Conservation (phyloP, 345 rosid species). For the Gossypium sturtianum region DNA sequence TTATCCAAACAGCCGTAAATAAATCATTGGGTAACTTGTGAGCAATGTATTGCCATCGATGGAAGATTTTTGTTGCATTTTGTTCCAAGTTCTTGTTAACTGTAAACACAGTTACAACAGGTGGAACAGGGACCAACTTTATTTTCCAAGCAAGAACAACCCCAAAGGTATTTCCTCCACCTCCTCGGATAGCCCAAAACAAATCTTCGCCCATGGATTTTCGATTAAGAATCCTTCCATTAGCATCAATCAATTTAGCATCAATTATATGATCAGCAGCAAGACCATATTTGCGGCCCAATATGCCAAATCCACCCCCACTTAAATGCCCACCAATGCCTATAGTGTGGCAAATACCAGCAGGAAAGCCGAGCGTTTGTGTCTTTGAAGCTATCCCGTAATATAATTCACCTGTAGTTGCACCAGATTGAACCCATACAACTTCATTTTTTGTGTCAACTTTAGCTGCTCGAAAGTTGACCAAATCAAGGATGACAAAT, state of each 20-base stretch:
- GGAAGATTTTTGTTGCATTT: not conserved
- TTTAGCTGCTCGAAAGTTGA: not conserved
- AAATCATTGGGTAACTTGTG: not conserved
- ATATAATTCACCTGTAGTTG: not conserved
- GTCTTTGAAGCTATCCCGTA: not conserved
- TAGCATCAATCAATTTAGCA: not conserved
- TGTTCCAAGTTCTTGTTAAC: not conserved
- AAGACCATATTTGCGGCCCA: not conserved
- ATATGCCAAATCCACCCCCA: not conserved
- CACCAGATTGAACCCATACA: constrained; percentile 4
- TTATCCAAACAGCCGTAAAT: not conserved
- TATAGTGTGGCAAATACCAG: not conserved
- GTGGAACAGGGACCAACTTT: not conserved
- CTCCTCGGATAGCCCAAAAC: constrained; percentile 12
- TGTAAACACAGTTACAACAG: not conserved
- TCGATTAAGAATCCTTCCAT: constrained; percentile 6
- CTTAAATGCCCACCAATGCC: constrained; percentile 4
- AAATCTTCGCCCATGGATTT: constrained; percentile 11
- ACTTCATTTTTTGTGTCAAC: not conserved
- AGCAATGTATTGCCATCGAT: not conserved
- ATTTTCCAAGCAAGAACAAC: not conserved
- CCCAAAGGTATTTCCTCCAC: not conserved
- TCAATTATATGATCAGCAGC: constrained; percentile 7
- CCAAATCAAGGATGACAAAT: constrained; percentile 5
- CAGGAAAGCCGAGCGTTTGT: not conserved